phyloP scores from a whole-genome alignment of 768 basidiomycete species.

The Lentinula sp. region DNA sequence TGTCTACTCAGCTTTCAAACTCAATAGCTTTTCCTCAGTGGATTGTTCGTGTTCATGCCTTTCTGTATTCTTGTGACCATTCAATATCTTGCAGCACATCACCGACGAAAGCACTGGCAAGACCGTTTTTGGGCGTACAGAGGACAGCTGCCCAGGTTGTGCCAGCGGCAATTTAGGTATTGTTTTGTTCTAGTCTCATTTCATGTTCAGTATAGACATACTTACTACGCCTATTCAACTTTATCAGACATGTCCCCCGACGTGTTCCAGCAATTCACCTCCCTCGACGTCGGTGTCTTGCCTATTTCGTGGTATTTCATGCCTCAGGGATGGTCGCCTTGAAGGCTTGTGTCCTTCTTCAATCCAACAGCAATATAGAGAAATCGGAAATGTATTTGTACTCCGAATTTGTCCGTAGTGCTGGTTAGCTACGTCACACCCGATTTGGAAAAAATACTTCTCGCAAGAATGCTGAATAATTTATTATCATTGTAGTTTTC shows the following conservation, averaged over 20 bases:
- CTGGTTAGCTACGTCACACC: no score
- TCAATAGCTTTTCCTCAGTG: conserved; percentile 1
- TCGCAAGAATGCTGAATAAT: no score
- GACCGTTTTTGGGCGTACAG: background rate
- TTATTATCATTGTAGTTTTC: no score
- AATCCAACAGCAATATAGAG: background rate
- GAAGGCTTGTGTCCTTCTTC: background rate
- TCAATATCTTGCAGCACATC: background rate
- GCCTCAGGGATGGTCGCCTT: background rate
- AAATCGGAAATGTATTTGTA: no score
- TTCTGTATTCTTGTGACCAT: background rate
- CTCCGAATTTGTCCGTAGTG: no score
- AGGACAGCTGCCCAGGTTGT: background rate
- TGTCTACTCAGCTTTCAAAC: background rate
- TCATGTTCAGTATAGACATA: no score
- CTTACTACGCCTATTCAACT: background rate
- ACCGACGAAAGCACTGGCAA: background rate
- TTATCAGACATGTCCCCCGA: conserved; percentile 4
- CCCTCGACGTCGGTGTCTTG: background rate
- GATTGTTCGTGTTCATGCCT: background rate
- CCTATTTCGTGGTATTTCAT: conserved; percentile 1
- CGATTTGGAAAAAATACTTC: no score
- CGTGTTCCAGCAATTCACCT: conserved; percentile 1
- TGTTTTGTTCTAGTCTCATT: background rate
- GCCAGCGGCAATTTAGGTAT: conserved; percentile 5